These are phyloP conservation scores for Septoria linicola DNA, from an alignment of 2,329 filamentous ascomycete species.

Conservation along the genomic window DNA sequence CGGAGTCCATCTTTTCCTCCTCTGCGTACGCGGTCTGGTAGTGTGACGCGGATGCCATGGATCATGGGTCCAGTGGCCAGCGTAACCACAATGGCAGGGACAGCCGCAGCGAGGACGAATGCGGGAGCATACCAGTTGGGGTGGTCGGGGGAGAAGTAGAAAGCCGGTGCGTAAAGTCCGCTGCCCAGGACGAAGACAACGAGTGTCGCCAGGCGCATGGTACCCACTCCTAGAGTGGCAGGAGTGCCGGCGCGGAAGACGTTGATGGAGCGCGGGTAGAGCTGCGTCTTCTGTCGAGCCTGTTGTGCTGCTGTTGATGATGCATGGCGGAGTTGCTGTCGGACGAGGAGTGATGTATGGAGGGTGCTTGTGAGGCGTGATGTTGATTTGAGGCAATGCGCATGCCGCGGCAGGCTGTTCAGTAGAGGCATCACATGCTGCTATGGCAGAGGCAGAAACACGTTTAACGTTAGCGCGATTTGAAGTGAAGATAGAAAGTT, in stretches of 20 bases:
- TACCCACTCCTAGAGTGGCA: slow-evolving; percentile 66
- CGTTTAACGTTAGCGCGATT: slow-evolving; percentile 4
- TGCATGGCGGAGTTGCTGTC: not conserved
- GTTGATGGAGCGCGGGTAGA: slow-evolving; percentile 60
- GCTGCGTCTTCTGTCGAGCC: slow-evolving; percentile 25
- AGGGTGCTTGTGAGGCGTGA: not conserved
- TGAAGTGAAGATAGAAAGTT: not conserved
- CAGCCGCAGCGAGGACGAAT: slow-evolving; percentile 55
- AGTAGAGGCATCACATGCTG: slow-evolving; percentile 29
- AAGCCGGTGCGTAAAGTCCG: slow-evolving; percentile 60
- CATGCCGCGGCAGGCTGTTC: slow-evolving; percentile 18
- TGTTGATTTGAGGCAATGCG: slow-evolving; percentile 2
- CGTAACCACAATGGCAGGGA: slow-evolving; percentile 64
- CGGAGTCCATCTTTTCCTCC: slow-evolving; percentile 56
- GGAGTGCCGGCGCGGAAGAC: slow-evolving; percentile 73
- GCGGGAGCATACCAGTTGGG: slow-evolving; percentile 45
- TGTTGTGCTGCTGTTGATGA: not conserved
- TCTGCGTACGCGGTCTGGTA: slow-evolving; percentile 64
- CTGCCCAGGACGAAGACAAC: slow-evolving; percentile 65
- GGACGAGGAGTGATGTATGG: not conserved
- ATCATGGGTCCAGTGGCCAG: slow-evolving; percentile 70
- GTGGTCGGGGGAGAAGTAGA: slow-evolving; percentile 45
- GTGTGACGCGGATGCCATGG: slow-evolving; percentile 66
- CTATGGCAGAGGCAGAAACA: not conserved
- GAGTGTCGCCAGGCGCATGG: slow-evolving; percentile 69